phyloP scores from a whole-genome alignment of 768 basidiomycete species.

The Cantharellus anzutake region DNA sequence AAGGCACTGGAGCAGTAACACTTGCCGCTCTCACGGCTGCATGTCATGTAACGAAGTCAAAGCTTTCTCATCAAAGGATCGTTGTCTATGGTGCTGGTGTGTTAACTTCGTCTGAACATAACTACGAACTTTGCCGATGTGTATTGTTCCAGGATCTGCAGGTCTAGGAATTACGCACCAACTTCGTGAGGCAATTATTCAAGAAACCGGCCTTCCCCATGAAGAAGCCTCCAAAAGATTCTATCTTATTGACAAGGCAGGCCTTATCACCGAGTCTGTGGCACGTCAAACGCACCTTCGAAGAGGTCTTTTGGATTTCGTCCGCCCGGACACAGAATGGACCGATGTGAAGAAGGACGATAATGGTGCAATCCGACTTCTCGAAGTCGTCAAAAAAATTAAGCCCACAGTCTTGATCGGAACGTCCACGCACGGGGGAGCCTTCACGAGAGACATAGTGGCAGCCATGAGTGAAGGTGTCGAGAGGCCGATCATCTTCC shows the following conservation, averaged over 20 bases:
- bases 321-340: constrained; percentile 19
- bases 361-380: constrained; percentile 29
- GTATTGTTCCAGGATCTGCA: constrained; percentile 29
- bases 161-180: constrained; percentile 66
- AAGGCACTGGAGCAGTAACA: constrained; percentile 55
- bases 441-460: constrained; percentile 58
- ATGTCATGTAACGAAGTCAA: constrained; percentile 40
- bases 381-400: constrained; percentile 51
- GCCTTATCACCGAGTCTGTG: constrained; percentile 36
- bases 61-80: constrained; percentile 55
- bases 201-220: constrained; percentile 23
- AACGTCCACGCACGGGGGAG: constrained; percentile 57
- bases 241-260: constrained; percentile 53
- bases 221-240: constrained; percentile 47
- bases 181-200: constrained; percentile 54
- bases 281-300: constrained; percentile 21
- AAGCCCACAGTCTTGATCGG: constrained; percentile 75
- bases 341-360: constrained; percentile 18
- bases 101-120: not conserved
- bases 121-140: not conserved
- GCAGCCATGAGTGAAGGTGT: constrained; percentile 40
- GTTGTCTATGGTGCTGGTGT: constrained; percentile 56
- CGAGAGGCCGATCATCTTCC: constrained; percentile 66
- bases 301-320: constrained; percentile 32
- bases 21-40: constrained; percentile 52